Base-by-base conservation (phyloP, 352 stramenopile genomes). In the Peronospora destructor region DNA sequence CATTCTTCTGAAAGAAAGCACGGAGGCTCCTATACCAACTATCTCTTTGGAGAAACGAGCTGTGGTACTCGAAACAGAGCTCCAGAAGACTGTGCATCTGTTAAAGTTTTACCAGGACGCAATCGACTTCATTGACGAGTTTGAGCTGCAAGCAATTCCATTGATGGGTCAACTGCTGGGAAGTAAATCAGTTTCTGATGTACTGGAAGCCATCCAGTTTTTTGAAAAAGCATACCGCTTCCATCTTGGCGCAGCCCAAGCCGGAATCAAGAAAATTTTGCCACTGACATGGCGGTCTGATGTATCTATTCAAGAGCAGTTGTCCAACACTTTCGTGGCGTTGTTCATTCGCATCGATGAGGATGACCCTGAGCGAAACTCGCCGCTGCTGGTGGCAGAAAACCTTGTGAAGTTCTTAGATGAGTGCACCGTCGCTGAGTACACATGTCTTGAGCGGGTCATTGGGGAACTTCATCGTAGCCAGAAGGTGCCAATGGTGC, bases 201-300 rank as follows among this genome's bases (percentile, higher is more conserved):
- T 97, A 2, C 80, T 95, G 10, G 91, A 97, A 60, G 78, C 92
- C 13, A 93, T 98, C 35, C 73, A 87, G 12, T 97, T 98, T 56
- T 96, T 98, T 53, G 87, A 95, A 7, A 84, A 90, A 36, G 91
- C 90, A 2, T 84, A 91, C 37, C 77, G 87, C 56, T 96, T 97
- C 45, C 80, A 86, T 32, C 65, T 98, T 39, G 72, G 79, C 11
- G 95, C 87, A 56, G 90, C 91, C 6, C 74, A 96, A 8, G 73
- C 66, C 6, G 91, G 89, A 12, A 95, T 97, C 64, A 95, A 92
- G 59, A 84, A 86, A 41, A 78, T 95, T 23, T 77, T 98, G 13
- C 77, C 83, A 11, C 68, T 97, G 1, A 96, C 96, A 53, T 97
- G 87, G 85, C 87, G 87, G 28, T 74, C 71, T 1, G 89, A 97